Evolutionary conservation across 2,329 filamentous ascomycete species (phyloP).

Genomic region (Hypoxylon sp.): DNA sequence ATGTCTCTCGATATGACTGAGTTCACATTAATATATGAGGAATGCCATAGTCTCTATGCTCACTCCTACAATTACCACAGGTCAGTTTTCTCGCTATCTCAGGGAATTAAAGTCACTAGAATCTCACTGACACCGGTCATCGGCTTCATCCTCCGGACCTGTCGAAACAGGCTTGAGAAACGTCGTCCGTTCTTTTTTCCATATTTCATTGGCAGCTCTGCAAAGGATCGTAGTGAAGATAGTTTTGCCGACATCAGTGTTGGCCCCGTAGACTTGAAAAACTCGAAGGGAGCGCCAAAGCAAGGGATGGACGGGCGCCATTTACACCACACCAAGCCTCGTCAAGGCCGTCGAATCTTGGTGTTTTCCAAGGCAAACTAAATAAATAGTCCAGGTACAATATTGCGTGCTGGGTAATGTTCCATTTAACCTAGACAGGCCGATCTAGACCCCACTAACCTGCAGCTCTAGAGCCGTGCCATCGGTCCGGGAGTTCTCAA

Average conservation of each 20-base stretch:
- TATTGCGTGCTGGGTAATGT: slow-evolving; percentile 29
- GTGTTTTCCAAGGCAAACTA: slow-evolving; percentile 5
- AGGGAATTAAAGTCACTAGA: neutral
- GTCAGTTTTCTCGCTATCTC: slow-evolving; percentile 16
- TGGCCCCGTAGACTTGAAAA: slow-evolving; percentile 84
- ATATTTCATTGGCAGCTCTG: slow-evolving; percentile 66
- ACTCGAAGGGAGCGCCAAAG: slow-evolving; percentile 77
- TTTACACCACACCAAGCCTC: slow-evolving; percentile 38
- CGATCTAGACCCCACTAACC: slow-evolving; percentile 32
- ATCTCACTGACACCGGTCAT: slow-evolving; percentile 69
- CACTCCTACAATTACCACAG: slow-evolving; percentile 13
- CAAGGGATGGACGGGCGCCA: slow-evolving; percentile 67
- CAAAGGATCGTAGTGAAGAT: slow-evolving; percentile 80
- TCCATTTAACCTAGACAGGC: slow-evolving; percentile 25
- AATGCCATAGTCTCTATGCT: neutral
- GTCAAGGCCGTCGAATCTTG: slow-evolving; percentile 2
- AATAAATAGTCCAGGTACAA: neutral
- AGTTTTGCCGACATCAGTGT: slow-evolving; percentile 88
- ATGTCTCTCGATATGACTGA: slow-evolving; percentile 73
- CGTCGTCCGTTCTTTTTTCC: slow-evolving; percentile 62
- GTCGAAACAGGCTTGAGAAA: slow-evolving; percentile 89
- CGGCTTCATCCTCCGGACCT: slow-evolving; percentile 75
- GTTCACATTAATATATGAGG: slow-evolving; percentile 11
- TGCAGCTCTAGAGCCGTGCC: slow-evolving; percentile 24
- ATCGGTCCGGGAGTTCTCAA: slow-evolving; percentile 26